Evolutionary conservation across 1,284 basidiomycete genomes (phyloP).

Genomic region (Ceratobasidium sp.): DNA sequence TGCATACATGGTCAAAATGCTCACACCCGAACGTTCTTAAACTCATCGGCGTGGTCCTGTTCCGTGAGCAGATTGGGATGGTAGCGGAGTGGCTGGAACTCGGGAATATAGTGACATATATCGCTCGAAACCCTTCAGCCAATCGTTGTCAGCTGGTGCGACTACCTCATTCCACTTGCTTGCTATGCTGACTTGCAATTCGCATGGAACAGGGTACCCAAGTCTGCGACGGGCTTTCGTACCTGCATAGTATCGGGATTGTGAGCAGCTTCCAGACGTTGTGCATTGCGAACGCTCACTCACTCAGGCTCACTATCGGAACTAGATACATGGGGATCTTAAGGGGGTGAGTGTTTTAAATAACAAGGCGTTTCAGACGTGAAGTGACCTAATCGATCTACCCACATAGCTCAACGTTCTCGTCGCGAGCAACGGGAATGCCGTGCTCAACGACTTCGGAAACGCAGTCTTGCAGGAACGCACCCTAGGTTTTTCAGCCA

Average conservation of each 20-base stretch:
- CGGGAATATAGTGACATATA: conserved; percentile 1
- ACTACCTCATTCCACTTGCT: not conserved
- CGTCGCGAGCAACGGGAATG: not conserved
- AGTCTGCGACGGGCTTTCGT: conserved; percentile 14
- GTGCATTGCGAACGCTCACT: not conserved
- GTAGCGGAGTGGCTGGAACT: conserved; percentile 12
- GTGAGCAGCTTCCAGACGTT: not conserved
- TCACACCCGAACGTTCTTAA: conserved; percentile 1
- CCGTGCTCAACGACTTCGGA: conserved; percentile 12
- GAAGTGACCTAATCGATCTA: not conserved
- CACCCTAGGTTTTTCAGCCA: not conserved
- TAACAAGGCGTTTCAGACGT: not conserved
- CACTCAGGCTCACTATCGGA: not conserved
- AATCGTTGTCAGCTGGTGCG: conserved; percentile 5
- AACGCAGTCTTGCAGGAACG: not conserved
- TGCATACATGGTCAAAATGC: conserved; percentile 33
- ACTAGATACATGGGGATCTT: conserved; percentile 15
- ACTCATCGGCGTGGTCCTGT: conserved; percentile 8
- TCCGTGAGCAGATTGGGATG: not conserved
- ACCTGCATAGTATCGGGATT: not conserved
- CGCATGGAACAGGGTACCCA: conserved; percentile 7
- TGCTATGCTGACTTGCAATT: not conserved
- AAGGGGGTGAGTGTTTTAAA: not conserved
- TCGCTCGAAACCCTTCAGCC: not conserved
- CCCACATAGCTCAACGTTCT: conserved; percentile 6